A percentile compares a stretch with the other conserved stretches of the same genome.
Conservation (phyloP, 257 asterid species). For the Handroanthus guayacan region DNA sequence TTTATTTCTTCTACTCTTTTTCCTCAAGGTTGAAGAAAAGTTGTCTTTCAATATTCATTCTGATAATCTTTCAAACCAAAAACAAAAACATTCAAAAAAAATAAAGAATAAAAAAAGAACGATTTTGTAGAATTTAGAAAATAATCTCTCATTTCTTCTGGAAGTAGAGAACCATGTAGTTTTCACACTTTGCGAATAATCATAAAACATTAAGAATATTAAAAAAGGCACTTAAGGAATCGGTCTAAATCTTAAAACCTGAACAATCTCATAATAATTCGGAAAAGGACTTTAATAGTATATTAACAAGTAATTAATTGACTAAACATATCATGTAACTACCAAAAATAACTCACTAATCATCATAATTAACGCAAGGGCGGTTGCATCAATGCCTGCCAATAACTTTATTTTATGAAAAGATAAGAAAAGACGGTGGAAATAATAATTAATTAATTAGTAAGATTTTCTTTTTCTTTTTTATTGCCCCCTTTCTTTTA, state of each 20-base stretch:
- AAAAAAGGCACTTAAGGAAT: too few species aligned
- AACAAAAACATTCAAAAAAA: too few species aligned
- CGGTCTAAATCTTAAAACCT: neutral
- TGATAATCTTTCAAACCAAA: too few species aligned
- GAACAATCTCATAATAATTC: neutral
- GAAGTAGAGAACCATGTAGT: too few species aligned
- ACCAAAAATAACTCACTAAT: neutral
- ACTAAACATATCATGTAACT: neutral
- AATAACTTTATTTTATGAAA: neutral
- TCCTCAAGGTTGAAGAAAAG: too few species aligned
- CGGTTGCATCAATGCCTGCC: slow-evolving; percentile 30
- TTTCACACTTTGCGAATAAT: too few species aligned
- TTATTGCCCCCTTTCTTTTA: neutral
- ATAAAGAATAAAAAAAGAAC: too few species aligned
- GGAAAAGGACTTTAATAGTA: neutral
- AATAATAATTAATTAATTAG: neutral
- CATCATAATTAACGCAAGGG: slow-evolving; percentile 13
- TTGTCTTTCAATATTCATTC: too few species aligned
- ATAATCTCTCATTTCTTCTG: too few species aligned
- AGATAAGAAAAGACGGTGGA: slow-evolving; percentile 26
- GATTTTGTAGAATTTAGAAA: too few species aligned
- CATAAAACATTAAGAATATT: too few species aligned
- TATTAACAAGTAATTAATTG: neutral
- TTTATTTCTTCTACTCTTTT: too few species aligned
- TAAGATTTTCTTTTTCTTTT: neutral